Percentiles rank a stretch among this genome's conserved stretches.
Evolutionary conservation across 768 basidiomycete species (phyloP).

Genomic region (Psilocybe tampanensis): DNA sequence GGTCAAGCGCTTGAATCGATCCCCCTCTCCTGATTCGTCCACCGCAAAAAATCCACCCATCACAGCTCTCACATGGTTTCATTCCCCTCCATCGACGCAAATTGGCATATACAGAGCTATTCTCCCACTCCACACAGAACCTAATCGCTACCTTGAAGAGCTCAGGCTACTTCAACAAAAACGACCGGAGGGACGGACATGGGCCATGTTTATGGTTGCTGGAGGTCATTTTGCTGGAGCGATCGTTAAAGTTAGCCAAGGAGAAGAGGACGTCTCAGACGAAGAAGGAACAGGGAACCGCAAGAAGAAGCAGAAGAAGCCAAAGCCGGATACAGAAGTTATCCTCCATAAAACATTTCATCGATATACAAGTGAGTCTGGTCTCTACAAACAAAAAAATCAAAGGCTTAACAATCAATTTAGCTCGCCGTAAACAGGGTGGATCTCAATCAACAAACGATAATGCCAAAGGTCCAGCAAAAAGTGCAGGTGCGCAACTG

Average conservation of each 20-base stretch:
- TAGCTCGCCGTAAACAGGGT: slow-evolving; percentile 97
- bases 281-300: slow-evolving; percentile 40
- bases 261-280: slow-evolving; percentile 44
- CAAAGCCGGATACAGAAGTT: slow-evolving; percentile 80
- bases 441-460: slow-evolving; percentile 93
- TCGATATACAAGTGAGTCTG: slow-evolving; percentile 89
- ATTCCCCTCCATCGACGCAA: slow-evolving; percentile 84
- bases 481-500: slow-evolving; percentile 91
- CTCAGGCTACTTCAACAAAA: slow-evolving; percentile 66
- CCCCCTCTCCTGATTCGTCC: slow-evolving; percentile 47
- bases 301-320: slow-evolving; percentile 61
- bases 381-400: neutral
- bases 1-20: slow-evolving; percentile 47
- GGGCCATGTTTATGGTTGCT: slow-evolving; percentile 96
- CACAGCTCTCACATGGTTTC: slow-evolving; percentile 89
- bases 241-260: slow-evolving; percentile 68
- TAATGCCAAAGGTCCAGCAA: slow-evolving; percentile 88
- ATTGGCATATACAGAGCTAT: slow-evolving; percentile 84
- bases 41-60: slow-evolving; percentile 35
- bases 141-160: slow-evolving; percentile 56
- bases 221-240: slow-evolving; percentile 98
- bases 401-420: slow-evolving; percentile 5
- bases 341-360: slow-evolving; percentile 95
- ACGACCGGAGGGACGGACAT: slow-evolving; percentile 63
- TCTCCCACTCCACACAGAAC: slow-evolving; percentile 54